Percentiles rank a stretch among this genome's conserved stretches.
phyloP scores from a whole-genome alignment of 495 filamentous ascomycete genomes.

The Tuber melanosporum region DNA sequence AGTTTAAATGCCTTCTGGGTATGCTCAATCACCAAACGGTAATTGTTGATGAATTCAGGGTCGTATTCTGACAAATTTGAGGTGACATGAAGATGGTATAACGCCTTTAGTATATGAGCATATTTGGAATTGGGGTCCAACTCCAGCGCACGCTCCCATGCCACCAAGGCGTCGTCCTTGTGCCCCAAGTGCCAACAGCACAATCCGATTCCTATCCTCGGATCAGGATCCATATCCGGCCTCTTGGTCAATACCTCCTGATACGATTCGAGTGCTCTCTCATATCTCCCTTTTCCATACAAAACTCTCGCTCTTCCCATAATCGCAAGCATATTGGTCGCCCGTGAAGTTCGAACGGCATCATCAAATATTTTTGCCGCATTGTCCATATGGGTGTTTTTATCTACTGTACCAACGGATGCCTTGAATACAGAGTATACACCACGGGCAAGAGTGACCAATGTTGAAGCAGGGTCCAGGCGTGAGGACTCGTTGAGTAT shows the following conservation, averaged over 20 bases:
- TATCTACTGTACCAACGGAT: constrained; percentile 65
- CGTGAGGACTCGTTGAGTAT: constrained; percentile 88
- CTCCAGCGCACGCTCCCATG: constrained; percentile 80
- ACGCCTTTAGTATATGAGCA: constrained; percentile 79
- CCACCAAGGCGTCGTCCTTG: constrained; percentile 81
- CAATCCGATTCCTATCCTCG: constrained; percentile 87
- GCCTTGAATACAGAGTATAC: constrained; percentile 82
- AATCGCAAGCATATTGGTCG: constrained; percentile 81
- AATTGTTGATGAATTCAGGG: constrained; percentile 68
- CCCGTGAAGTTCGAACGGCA: constrained; percentile 70
- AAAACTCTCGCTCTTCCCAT: constrained; percentile 78
- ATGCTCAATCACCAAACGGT: constrained; percentile 91
- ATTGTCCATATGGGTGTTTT: constrained; percentile 68
- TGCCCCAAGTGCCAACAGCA: constrained; percentile 91
- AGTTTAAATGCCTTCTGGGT: constrained; percentile 89
- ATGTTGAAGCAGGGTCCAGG: constrained; percentile 84
- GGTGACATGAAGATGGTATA: constrained; percentile 75
- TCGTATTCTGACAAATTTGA: constrained; percentile 54
- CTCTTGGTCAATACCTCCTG: constrained; percentile 77
- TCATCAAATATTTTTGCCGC: constrained; percentile 91
- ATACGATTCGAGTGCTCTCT: constrained; percentile 74
- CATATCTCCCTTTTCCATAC: constrained; percentile 74
- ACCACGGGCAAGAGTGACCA: constrained; percentile 83
- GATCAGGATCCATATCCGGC: constrained; percentile 89
- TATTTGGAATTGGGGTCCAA: constrained; percentile 84